Base-by-base conservation (phyloP, 345 rosid species). In the Pelargonium nanum region DNA sequence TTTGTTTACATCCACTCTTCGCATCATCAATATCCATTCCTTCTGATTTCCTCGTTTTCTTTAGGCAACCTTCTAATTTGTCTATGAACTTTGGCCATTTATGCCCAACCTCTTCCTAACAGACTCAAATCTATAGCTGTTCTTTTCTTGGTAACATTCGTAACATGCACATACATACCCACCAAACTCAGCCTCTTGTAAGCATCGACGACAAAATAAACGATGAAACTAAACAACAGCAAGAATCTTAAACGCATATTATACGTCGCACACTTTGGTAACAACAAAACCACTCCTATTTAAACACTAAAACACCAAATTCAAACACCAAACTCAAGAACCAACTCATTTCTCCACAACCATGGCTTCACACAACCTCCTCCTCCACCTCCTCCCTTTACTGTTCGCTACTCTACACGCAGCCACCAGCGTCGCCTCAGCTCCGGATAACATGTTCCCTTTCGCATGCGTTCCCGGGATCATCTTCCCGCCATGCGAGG, bases 371-470 rank as follows among this genome's bases (percentile, higher is more conserved):
- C 32, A 2, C 32, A 28, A 28, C 32, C 17, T 2, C 6, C 48
- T 40, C 48, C 15, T 40, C 15, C 17, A 40, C 16, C 15, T n/a
- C n/a, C n/a, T n/a, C n/a, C n/a, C n/a, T n/a, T n/a, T n/a, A n/a
- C n/a, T 40, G 48, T 12, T 40, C 16, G 17, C 15, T 6, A 0
- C 48, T 40, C 48, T 40, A 9, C 2, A 17, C 48, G 48, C 48
- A 15, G 48, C 16, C 48, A 40, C 16, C 9, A 12, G 48, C 48
- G 0, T 40, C 13, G 15, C 5, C 48, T 17, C 48, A 40, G 16
- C 15, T 40, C 48, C 12, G 15, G n/a, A n/a, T n/a, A n/a, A 40
- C 48, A 58, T 63, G 55, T 65, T 55, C 62, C 80, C 77, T 55
- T 69, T 69, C 8, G 54, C 13, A 22, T 76, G 74, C 60, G 25